These are phyloP conservation scores for Lepidium didymum DNA, from an alignment of 345 rosid genomes.

Conservation along the genomic window DNA sequence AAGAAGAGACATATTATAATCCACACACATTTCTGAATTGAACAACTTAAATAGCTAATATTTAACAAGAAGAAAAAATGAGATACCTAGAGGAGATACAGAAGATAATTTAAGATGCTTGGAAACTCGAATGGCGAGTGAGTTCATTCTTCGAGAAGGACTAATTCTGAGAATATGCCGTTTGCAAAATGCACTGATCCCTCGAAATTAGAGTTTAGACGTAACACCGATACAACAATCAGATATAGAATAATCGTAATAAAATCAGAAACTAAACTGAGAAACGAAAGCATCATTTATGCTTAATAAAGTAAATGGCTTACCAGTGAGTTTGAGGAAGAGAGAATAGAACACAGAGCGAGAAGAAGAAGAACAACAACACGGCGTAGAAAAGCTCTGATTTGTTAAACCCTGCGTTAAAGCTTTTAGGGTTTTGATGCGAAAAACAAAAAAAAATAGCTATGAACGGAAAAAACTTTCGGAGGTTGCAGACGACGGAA, in stretches of 20 bases:
- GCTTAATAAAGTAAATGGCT: neutral
- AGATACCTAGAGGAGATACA: constrained; percentile 9
- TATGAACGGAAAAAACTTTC: neutral
- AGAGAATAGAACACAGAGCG: neutral
- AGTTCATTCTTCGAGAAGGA: constrained; percentile 10
- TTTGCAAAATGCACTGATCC: neutral
- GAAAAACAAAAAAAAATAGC: neutral
- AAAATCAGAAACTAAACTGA: neutral
- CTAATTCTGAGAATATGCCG: neutral
- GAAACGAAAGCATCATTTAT: neutral
- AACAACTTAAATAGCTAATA: neutral
- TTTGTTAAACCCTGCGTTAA: neutral
- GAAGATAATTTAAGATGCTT: constrained; percentile 16
- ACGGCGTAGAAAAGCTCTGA: neutral
- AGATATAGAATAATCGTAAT: neutral
- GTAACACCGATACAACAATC: neutral
- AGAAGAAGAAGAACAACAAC: neutral
- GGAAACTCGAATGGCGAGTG: constrained; percentile 15
- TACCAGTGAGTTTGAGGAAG: neutral
- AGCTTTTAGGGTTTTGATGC: neutral
- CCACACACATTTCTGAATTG: neutral
- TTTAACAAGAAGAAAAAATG: neutral
- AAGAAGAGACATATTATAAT: neutral
- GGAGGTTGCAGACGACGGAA: constrained; percentile 6
- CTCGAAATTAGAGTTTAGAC: neutral